Evolutionary conservation across 768 basidiomycete species (phyloP).

Genomic region (Mycena rebaudengoi): DNA sequence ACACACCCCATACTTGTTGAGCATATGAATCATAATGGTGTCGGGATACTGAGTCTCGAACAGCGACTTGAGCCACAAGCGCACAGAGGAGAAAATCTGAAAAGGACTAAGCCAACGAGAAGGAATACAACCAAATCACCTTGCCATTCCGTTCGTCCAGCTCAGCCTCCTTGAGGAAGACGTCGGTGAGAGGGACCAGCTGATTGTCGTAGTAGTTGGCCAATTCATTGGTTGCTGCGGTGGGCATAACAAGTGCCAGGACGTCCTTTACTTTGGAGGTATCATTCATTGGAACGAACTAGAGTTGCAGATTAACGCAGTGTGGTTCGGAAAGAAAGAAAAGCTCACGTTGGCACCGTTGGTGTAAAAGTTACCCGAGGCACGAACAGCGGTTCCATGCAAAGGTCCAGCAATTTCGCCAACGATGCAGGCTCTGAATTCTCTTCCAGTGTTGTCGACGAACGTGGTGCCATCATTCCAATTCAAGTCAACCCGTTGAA

Average conservation of each 20-base stretch:
- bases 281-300: conserved; percentile 4
- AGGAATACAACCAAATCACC: too few relatives aligned
- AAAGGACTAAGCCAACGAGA: too few relatives aligned
- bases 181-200: not conserved
- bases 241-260: not conserved
- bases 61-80: too few relatives aligned
- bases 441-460: not conserved
- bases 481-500: not conserved
- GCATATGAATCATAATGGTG: not conserved
- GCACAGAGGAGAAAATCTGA: not conserved
- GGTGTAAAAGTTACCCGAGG: not conserved
- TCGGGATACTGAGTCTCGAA: too few relatives aligned
- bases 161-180: not conserved
- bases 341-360: not conserved
- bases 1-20: not conserved
- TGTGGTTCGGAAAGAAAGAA: not conserved
- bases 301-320: not conserved
- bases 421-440: not conserved
- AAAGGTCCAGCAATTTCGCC: not conserved
- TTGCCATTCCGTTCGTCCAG: too few relatives aligned
- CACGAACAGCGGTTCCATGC: not conserved
- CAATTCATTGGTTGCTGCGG: not conserved
- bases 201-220: not conserved
- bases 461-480: not conserved
- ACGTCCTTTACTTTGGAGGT: not conserved